A percentile compares a stretch with the other conserved stretches of the same genome.
Evolutionary conservation across 2,329 filamentous ascomycete species (phyloP).

Genomic region (Camillea tinctor): DNA sequence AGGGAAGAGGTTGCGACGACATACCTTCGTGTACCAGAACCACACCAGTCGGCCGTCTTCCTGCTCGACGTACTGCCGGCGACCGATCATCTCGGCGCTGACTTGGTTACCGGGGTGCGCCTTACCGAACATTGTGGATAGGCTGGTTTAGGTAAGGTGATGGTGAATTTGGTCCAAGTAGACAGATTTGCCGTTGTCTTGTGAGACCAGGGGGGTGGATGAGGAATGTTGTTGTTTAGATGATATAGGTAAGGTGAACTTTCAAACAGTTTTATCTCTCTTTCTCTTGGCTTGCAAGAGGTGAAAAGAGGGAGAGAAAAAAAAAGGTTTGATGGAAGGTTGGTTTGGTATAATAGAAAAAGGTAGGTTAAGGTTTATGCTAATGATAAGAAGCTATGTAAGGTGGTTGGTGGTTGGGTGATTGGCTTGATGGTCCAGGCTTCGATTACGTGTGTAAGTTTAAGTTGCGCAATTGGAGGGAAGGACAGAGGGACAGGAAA

Average conservation of each 20-base stretch:
- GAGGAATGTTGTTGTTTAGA: neutral
- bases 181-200: neutral
- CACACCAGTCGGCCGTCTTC: constrained; percentile 22
- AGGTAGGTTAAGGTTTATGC: no score
- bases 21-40: constrained; percentile 32
- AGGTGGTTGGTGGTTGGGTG: neutral
- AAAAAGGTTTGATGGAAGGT: neutral
- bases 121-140: constrained; percentile 4
- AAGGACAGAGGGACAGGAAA: no score
- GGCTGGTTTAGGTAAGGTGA: neutral
- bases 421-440: neutral
- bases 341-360: neutral
- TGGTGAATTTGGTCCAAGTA: no score
- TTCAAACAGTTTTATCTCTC: neutral
- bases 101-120: constrained; percentile 1
- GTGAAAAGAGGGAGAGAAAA: neutral
- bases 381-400: no score
- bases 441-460: neutral
- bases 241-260: neutral
- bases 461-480: neutral
- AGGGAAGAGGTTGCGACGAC: constrained; percentile 4
- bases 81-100: constrained; percentile 11
- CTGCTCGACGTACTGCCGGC: constrained; percentile 21
- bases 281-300: neutral
- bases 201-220: neutral